These are phyloP conservation scores for Ensete ventricosum DNA, from an alignment of 176 grass and related monocot genomes.

Conservation along the genomic window DNA sequence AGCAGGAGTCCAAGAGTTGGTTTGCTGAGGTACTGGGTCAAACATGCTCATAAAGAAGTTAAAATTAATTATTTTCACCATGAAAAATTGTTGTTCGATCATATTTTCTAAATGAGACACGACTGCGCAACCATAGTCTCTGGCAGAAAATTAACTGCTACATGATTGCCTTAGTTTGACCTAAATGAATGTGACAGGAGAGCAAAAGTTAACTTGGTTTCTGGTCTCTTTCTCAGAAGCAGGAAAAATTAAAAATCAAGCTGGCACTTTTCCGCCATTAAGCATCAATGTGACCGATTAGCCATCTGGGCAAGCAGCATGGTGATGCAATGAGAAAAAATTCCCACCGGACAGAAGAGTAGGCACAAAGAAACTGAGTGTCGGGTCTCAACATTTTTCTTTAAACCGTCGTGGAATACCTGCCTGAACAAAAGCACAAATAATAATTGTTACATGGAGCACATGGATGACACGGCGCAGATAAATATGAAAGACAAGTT, in stretches of 20 bases:
- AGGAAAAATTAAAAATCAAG: neutral
- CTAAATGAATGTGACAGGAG: neutral
- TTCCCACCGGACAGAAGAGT: conserved; percentile 84
- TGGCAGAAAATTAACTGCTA: neutral
- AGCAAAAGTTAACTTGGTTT: neutral
- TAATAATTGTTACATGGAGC: neutral
- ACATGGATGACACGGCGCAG: neutral
- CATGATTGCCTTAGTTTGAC: neutral
- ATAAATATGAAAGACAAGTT: neutral
- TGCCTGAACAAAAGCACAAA: conserved; percentile 44
- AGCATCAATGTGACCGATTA: conserved; percentile 37
- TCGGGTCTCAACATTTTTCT: conserved; percentile 74
- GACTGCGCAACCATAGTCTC: too few relatives aligned
- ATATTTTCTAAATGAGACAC: neutral
- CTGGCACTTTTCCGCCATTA: neutral
- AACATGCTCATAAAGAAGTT: neutral
- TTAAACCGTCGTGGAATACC: conserved; percentile 86
- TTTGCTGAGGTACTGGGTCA: neutral
- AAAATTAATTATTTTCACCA: neutral
- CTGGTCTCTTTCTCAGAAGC: neutral
- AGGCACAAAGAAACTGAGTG: conserved; percentile 85
- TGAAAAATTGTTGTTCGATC: neutral
- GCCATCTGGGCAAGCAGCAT: conserved; percentile 36
- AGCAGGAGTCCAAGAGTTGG: neutral
- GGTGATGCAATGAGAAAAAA: conserved; percentile 50